Conservation (phyloP, 768 basidiomycete genomes). For the Rhizopogon vesiculosus region DNA sequence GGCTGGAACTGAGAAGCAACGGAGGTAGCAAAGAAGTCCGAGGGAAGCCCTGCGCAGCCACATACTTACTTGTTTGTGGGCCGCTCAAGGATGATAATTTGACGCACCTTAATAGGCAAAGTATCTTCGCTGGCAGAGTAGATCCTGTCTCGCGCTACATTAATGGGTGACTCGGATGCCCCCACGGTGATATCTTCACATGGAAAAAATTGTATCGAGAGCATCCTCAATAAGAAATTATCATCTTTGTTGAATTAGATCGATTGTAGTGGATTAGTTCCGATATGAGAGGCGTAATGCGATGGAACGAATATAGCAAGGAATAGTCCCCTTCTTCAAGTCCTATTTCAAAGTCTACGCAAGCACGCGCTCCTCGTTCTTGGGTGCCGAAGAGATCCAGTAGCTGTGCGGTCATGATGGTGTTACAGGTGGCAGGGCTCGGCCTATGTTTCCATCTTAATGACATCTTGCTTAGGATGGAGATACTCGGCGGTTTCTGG, state of each 20-base stretch:
- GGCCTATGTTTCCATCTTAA: not conserved
- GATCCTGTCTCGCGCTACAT: not conserved
- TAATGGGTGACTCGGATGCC: not conserved
- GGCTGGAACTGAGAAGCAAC: conserved; percentile 24
- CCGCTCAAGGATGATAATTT: not conserved
- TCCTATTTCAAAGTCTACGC: not conserved
- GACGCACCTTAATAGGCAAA: not conserved
- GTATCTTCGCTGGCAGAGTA: not conserved
- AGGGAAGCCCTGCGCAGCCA: conserved; percentile 26
- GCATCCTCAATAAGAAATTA: not conserved
- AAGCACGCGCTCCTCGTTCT: not conserved
- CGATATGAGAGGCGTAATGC: not conserved
- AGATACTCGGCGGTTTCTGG: conserved; percentile 43
- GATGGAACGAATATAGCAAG: not conserved
- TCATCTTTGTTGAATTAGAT: not conserved
- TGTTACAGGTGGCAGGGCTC: not conserved
- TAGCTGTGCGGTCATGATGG: not conserved
- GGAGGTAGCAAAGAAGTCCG: conserved; percentile 30
- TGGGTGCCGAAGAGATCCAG: not conserved
- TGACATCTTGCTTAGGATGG: conserved; percentile 6
- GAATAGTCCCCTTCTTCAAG: not conserved
- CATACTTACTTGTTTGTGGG: conserved; percentile 8
- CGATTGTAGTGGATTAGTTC: not conserved
- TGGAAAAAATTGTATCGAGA: not conserved
- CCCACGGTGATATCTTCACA: not conserved